Percentiles rank a stretch among this genome's conserved stretches.
Conservation (phyloP, 2,329 filamentous ascomycete species). For the Trichocomaceae sp. region DNA sequence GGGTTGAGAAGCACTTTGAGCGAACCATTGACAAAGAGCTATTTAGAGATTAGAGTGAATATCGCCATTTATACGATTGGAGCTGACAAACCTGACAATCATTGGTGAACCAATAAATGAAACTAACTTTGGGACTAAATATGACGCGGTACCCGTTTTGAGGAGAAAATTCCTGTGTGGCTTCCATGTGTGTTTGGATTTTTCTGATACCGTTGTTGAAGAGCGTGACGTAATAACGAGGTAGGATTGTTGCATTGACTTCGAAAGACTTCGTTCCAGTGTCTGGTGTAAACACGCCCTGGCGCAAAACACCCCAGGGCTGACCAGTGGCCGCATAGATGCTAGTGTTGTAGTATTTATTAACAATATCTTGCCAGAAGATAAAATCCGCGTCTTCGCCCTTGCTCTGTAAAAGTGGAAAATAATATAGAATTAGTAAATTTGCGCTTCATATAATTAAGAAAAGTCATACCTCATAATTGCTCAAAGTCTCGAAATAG, state of each 20-base stretch:
- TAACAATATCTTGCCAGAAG: conserved; percentile 75
- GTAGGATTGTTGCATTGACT: conserved; percentile 71
- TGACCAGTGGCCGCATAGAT: conserved; percentile 54
- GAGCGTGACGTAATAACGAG: conserved; percentile 83
- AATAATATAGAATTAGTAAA: conserved; percentile 11
- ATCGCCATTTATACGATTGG: background rate
- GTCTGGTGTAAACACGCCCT: conserved; percentile 53
- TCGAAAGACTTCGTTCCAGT: conserved; percentile 74
- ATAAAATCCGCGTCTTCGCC: conserved; percentile 61
- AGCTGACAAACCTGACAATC: conserved; percentile 63
- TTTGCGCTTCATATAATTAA: background rate
- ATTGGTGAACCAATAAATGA: conserved; percentile 84
- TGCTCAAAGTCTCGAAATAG: conserved; percentile 52
- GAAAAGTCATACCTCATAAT: conserved; percentile 49
- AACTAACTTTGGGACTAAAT: conserved; percentile 66
- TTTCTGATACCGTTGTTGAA: conserved; percentile 80
- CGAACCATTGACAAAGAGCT: conserved; percentile 72
- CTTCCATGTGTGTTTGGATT: conserved; percentile 79
- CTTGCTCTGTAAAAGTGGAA: conserved; percentile 38
- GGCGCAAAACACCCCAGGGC: conserved; percentile 55
- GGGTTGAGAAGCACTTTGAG: conserved; percentile 73
- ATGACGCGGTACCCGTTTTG: conserved; percentile 64
- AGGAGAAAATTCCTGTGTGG: conserved; percentile 51
- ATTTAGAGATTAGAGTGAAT: conserved; percentile 6
- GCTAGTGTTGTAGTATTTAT: conserved; percentile 60